A percentile compares a stretch with the other conserved stretches of the same genome.
Evolutionary conservation across 805 yeast genomes (phyloP).

Genomic region (Barnettozyma siamensis): DNA sequence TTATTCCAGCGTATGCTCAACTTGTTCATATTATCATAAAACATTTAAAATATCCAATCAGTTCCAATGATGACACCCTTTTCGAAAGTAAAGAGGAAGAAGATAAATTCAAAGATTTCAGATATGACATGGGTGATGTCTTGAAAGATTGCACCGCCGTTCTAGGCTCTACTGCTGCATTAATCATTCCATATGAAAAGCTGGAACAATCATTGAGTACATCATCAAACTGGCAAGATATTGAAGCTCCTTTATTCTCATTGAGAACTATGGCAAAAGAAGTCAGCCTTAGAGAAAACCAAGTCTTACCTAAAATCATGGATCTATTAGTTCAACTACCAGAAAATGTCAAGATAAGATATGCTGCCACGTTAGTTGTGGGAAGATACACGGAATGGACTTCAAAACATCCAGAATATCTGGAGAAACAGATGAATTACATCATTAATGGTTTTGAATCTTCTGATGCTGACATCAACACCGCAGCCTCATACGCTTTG

Average conservation of each 20-base stretch:
- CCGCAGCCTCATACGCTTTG: conserved; percentile 89
- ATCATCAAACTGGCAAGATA: conserved; percentile 60
- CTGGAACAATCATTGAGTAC: conserved; percentile 38
- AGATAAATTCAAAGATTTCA: conserved; percentile 87
- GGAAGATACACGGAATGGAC: conserved; percentile 99
- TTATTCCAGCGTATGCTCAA: conserved; percentile 49
- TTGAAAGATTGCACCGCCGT: conserved; percentile 92
- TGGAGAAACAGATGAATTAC: conserved; percentile 79
- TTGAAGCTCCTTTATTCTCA: conserved; percentile 87
- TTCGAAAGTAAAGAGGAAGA: conserved; percentile 77
- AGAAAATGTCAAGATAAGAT: conserved; percentile 79
- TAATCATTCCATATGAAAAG: conserved; percentile 61
- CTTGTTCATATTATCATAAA: conserved; percentile 55
- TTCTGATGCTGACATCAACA: conserved; percentile 41
- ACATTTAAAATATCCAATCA: conserved; percentile 71
- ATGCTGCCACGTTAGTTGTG: conserved; percentile 86
- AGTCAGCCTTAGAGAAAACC: conserved; percentile 60
- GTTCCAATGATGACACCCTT: conserved; percentile 34
- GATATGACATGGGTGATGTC: conserved; percentile 98
- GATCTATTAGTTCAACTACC: conserved; percentile 62
- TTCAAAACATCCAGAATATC: conserved; percentile 69
- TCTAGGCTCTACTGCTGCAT: conserved; percentile 68
- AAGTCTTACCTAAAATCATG: conserved; percentile 73
- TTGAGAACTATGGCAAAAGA: conserved; percentile 94
- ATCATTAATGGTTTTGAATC: conserved; percentile 67